phyloP scores from a whole-genome alignment of 306 rosid genomes.

The Trifolium pratense region DNA sequence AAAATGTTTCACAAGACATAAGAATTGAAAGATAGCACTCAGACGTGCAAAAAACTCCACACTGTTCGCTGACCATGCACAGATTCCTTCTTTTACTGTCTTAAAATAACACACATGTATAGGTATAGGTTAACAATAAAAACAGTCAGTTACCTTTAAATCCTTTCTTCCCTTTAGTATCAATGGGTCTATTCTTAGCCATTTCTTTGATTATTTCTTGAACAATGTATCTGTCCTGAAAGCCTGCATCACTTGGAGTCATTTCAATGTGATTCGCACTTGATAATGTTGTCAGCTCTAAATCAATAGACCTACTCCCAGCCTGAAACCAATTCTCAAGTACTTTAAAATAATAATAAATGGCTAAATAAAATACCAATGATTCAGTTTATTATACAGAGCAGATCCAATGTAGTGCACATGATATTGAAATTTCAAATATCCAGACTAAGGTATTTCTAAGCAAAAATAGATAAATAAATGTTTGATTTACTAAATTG shows the following conservation, averaged over 20 bases:
- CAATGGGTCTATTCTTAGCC: conserved; percentile 90
- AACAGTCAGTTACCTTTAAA: conserved; percentile 60
- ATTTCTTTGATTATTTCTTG: conserved; percentile 96
- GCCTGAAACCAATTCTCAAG: conserved; percentile 62
- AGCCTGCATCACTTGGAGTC: conserved; percentile 96
- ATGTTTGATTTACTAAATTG: background rate
- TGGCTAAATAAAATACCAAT: conserved; percentile 28
- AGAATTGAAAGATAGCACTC: conserved; percentile 12
- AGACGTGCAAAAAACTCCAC: background rate
- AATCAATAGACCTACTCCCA: conserved; percentile 87
- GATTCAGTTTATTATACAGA: background rate
- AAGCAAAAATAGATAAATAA: background rate
- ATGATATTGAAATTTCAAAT: conserved; percentile 4
- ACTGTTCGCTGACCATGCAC: conserved; percentile 8
- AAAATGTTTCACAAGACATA: conserved; percentile 8
- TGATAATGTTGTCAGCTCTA: conserved; percentile 87
- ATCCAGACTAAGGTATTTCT: conserved; percentile 28
- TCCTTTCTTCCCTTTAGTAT: conserved; percentile 84
- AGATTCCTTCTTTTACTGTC: conserved; percentile 14
- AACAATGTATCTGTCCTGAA: conserved; percentile 90
- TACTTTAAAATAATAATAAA: conserved; percentile 40
- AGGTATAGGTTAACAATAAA: conserved; percentile 3
- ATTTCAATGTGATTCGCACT: conserved; percentile 88
- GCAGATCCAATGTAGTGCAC: background rate
- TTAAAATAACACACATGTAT: background rate